These are phyloP conservation scores for Pistacia vera DNA, from an alignment of 345 rosid genomes.

Conservation along the genomic window DNA sequence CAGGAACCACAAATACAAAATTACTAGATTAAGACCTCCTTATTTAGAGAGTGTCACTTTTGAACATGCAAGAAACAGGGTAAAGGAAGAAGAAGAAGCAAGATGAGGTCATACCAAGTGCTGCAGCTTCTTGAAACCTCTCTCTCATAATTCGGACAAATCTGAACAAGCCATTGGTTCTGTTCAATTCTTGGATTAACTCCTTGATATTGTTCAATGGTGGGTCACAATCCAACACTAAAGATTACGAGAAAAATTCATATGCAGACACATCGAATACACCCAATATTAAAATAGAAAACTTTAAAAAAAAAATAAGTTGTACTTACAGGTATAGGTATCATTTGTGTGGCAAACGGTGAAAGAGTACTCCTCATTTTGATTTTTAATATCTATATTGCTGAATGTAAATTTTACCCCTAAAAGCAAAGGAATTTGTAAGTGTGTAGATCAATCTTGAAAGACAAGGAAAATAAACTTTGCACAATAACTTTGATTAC, in stretches of 20 bases:
- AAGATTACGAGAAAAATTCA: constrained; percentile 23
- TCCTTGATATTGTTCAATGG: constrained; percentile 54
- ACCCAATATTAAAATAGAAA: not conserved
- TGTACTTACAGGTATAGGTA: constrained; percentile 63
- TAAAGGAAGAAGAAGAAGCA: not conserved
- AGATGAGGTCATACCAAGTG: constrained; percentile 44
- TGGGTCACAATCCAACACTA: constrained; percentile 85
- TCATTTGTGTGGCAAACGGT: constrained; percentile 70
- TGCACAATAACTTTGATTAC: constrained; percentile 38
- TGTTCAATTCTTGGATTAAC: constrained; percentile 71
- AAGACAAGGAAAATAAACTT: constrained; percentile 11
- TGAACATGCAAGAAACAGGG: constrained; percentile 13
- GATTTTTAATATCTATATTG: constrained; percentile 51
- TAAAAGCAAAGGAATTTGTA: constrained; percentile 29
- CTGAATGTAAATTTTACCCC: constrained; percentile 87
- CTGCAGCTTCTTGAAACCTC: constrained; percentile 68
- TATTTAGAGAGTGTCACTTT: not conserved
- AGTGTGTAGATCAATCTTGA: constrained; percentile 13
- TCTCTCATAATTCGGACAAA: constrained; percentile 85
- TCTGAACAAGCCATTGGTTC: constrained; percentile 78
- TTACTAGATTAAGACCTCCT: not conserved
- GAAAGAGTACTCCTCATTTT: constrained; percentile 53
- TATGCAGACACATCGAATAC: constrained; percentile 16
- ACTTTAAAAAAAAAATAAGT: not conserved
- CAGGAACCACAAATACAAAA: not conserved